Evolutionary conservation across 2,329 filamentous ascomycete genomes (phyloP), one percentile per base, ranked within the genome.

Genomic region (Fusarium annulatum): DNA sequence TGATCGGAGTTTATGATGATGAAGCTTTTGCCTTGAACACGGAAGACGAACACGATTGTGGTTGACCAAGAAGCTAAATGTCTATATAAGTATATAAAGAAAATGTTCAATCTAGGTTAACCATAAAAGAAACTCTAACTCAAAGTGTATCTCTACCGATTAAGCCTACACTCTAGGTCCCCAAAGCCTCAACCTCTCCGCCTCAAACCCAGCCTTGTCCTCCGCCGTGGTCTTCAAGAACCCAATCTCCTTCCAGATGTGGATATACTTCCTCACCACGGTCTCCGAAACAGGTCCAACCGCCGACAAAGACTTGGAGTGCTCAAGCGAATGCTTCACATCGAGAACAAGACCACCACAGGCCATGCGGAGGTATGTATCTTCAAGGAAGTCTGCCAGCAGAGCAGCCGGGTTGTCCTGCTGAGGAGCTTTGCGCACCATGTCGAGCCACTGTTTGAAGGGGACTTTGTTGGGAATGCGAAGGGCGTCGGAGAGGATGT

Each of bases 181-280:
- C 70, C 70, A 72, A 14, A 72, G 70, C 1, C 46, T 36, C 28
- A 36, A 18, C 11, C 71, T 56, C 14, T 73, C 71, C 34, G 71
- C 67, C 12, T 74, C 70, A 26, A 72, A 72, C 0, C 70, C 65
- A 3, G 70, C 70, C 34, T 62, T 72, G 1, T 73, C 70, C 46
- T 73, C 70, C 0, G n/a, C 66, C 3, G 71, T 74, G 0, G 71
- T 62, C 61, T 74, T 75, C 34, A 76, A 48, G 14, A 76, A 76
- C 2, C 73, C 73, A 64, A 76, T 76, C 39, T 76, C 73, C 41
- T 66, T 76, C 73, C 73, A 76, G 2, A 76, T 76, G 11, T 76
- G 73, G 2, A 76, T 76, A 5, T 76, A 76, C 65, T 76, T 76
- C n/a, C 73, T 63, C 6, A 64, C 65, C 2, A 76, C 60, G 0